Conservation (phyloP, 1,139 yeast genomes). For the Kazachstania sp. region DNA sequence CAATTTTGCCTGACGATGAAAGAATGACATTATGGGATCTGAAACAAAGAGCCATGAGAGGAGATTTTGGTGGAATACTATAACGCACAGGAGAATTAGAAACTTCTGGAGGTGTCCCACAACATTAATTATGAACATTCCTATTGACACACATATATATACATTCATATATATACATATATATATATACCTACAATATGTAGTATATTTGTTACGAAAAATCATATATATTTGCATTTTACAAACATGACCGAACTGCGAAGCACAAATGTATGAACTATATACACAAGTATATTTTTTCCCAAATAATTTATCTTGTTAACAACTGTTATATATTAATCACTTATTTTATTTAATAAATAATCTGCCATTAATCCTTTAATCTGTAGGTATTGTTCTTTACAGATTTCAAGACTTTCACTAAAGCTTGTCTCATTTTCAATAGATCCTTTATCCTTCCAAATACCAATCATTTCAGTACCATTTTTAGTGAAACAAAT, state of each 20-base stretch:
- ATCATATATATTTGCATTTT: too few relatives aligned
- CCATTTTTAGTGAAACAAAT: conserved; percentile 31
- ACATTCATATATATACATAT: too few relatives aligned
- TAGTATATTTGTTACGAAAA: background rate
- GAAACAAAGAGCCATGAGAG: conserved; percentile 30
- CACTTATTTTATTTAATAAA: conserved; percentile 5
- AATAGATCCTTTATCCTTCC: conserved; percentile 26
- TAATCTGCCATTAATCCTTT: conserved; percentile 17
- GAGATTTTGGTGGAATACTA: conserved; percentile 27
- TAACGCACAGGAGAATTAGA: background rate
- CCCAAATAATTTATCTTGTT: background rate
- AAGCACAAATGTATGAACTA: too few relatives aligned
- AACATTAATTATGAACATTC: background rate
- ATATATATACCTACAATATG: too few relatives aligned
- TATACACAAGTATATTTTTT: background rate
- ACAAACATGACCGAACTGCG: too few relatives aligned
- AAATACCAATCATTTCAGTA: conserved; percentile 31
- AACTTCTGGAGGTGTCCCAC: background rate
- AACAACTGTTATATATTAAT: background rate
- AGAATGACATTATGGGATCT: conserved; percentile 31
- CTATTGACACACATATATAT: background rate
- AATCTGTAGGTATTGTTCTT: conserved; percentile 15
- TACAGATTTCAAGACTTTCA: conserved; percentile 17
- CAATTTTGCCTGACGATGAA: conserved; percentile 53
- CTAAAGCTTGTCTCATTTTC: conserved; percentile 15